phyloP scores from a whole-genome alignment of 2,329 filamentous ascomycete genomes.

The Xylaria hypoxylon region DNA sequence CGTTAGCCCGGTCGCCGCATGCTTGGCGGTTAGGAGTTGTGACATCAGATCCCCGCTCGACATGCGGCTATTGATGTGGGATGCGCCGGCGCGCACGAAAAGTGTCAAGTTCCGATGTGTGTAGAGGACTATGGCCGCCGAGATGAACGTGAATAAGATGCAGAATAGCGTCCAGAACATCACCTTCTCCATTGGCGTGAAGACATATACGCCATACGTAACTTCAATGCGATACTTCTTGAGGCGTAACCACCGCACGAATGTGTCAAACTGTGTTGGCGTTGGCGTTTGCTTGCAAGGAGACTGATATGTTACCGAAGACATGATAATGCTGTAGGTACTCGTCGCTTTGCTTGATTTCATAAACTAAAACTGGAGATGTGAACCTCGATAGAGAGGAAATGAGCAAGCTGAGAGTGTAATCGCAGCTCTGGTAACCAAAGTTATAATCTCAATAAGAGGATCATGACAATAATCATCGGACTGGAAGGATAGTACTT shows the following conservation, averaged over 20 bases:
- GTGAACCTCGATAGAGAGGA: background rate
- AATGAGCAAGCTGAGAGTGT: background rate
- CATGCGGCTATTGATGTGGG: constrained; percentile 1
- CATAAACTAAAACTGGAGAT: background rate
- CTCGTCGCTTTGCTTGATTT: background rate
- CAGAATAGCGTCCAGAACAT: constrained; percentile 82
- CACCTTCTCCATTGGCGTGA: constrained; percentile 80
- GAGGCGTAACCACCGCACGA: constrained; percentile 76
- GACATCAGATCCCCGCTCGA: constrained; percentile 14
- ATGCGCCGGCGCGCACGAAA: constrained; percentile 57
- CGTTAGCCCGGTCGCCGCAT: constrained; percentile 18
- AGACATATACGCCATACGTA: constrained; percentile 83
- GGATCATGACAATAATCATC: background rate
- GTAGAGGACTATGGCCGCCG: constrained; percentile 76
- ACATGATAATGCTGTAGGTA: constrained; percentile 23
- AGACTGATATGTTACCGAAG: constrained; percentile 28
- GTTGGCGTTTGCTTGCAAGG: constrained; percentile 36
- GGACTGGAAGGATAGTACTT: background rate
- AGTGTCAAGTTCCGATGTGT: constrained; percentile 73
- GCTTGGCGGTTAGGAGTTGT: constrained; percentile 12
- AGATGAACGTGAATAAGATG: constrained; percentile 74
- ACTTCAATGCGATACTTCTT: constrained; percentile 88
- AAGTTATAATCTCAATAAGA: background rate
- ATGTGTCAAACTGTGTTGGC: constrained; percentile 41
- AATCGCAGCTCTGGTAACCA: background rate